Conservation (phyloP, 2,329 filamentous ascomycete species). For the Aspergillus brunneoviolaceus region DNA sequence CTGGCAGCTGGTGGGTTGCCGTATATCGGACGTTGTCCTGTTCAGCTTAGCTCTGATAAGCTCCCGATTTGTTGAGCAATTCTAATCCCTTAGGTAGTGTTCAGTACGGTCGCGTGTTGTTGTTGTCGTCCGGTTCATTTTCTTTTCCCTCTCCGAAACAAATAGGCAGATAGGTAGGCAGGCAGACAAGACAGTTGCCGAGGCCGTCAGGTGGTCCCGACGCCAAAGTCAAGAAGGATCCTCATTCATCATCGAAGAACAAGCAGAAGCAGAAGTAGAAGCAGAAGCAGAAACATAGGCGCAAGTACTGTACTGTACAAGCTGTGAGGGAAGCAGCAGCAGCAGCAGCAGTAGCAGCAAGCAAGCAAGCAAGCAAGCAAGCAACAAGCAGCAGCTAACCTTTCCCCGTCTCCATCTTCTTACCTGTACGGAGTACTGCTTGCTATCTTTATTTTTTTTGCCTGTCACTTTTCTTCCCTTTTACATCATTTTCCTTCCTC, state of each 20-base stretch:
- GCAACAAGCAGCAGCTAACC: neutral
- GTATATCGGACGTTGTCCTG: neutral
- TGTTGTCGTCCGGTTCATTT: neutral
- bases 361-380: slow-evolving; percentile 8
- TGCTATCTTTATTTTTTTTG: slow-evolving; percentile 7
- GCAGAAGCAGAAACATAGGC: slow-evolving; percentile 3
- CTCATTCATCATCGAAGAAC: slow-evolving; percentile 17
- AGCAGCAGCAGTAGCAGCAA: slow-evolving; percentile 8
- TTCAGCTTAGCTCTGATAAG: neutral
- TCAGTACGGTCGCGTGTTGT: neutral
- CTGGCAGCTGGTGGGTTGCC: neutral
- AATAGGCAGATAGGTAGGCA: neutral
- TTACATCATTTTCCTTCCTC: slow-evolving; percentile 4
- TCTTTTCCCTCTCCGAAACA: neutral
- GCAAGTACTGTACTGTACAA: no score
- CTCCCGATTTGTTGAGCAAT: neutral
- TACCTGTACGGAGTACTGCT: neutral
- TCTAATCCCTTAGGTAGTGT: neutral
- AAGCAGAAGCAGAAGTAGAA: slow-evolving; percentile 9
- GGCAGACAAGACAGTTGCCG: slow-evolving; percentile 16
- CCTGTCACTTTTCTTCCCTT: slow-evolving; percentile 2
- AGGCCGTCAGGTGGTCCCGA: slow-evolving; percentile 35
- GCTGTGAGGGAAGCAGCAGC: neutral
- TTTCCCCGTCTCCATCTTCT: slow-evolving; percentile 6
- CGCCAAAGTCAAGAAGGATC: slow-evolving; percentile 22